These are phyloP conservation scores for Bonia amplexicaulis DNA, from an alignment of 176 grass and related monocot genomes.

Conservation along the genomic window DNA sequence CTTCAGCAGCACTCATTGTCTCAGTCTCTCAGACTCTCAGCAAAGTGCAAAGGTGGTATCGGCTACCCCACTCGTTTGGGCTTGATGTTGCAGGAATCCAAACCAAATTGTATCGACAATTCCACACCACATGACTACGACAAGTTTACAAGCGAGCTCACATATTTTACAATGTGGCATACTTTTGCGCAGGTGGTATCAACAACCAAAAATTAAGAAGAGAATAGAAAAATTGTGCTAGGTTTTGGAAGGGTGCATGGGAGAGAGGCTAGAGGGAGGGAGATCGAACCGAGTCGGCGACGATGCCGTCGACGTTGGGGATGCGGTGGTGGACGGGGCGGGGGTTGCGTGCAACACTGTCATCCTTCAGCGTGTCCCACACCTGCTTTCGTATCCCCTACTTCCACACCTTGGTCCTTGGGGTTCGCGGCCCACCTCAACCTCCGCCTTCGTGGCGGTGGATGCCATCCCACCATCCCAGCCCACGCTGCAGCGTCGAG, in stretches of 20 bases:
- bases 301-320: constrained; percentile 75
- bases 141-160: neutral
- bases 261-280: too few species aligned
- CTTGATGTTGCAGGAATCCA: too few species aligned
- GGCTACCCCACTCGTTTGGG: neutral
- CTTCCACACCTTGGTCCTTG: constrained; percentile 58
- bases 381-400: constrained; percentile 69
- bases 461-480: constrained; percentile 68
- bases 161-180: neutral
- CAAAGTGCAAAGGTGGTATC: too few species aligned
- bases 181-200: too few species aligned
- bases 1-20: too few species aligned
- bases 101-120: too few species aligned
- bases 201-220: neutral
- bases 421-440: neutral
- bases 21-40: too few species aligned
- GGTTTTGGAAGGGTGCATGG: neutral
- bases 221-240: neutral
- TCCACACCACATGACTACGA: too few species aligned
- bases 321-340: constrained; percentile 91
- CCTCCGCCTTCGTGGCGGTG: constrained; percentile 22
- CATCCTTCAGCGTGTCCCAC: constrained; percentile 74
- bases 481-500: constrained; percentile 66
- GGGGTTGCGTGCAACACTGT: constrained; percentile 63
- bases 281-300: constrained; percentile 41